A percentile compares a stretch with the other conserved stretches of the same genome.
Conservation (phyloP, 768 basidiomycete genomes). For the Agaricus blazei region DNA sequence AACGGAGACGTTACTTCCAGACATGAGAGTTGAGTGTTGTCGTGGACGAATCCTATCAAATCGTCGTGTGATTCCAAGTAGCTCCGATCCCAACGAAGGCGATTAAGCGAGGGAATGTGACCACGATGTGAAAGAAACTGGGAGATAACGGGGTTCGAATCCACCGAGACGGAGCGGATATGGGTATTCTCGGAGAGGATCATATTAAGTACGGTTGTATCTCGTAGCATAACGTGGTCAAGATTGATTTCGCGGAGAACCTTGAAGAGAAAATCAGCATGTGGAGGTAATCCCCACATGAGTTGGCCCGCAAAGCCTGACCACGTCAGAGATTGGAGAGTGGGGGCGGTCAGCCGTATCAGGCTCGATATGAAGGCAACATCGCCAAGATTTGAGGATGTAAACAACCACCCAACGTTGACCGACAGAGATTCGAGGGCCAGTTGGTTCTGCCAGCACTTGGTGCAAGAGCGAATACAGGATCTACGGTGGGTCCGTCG, state of each 20-base stretch:
- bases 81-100: conserved; percentile 17
- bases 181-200: conserved; percentile 6
- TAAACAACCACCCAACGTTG: conserved; percentile 9
- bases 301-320: conserved; percentile 10
- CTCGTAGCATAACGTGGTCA: conserved; percentile 9
- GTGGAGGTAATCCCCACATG: not conserved
- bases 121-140: conserved; percentile 13
- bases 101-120: conserved; percentile 17
- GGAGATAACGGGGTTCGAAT: conserved; percentile 2
- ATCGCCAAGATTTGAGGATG: not conserved
- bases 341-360: conserved; percentile 8
- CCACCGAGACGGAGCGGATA: conserved; percentile 12
- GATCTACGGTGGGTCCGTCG: conserved; percentile 9
- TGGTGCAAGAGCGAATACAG: not conserved
- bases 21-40: conserved; percentile 21
- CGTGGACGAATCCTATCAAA: conserved; percentile 16
- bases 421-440: conserved; percentile 15
- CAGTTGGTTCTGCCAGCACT: not conserved
- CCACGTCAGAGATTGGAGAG: conserved; percentile 19
- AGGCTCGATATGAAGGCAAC: conserved; percentile 9
- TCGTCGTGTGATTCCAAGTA: conserved; percentile 8
- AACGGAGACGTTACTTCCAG: conserved; percentile 16
- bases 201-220: conserved; percentile 6
- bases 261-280: conserved; percentile 12
- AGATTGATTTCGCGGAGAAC: conserved; percentile 17